A percentile compares a stretch with the other conserved stretches of the same genome.
These are phyloP conservation scores for Wallacemonas collosoma DNA, from an alignment of 208 protist genomes.

Conservation along the genomic window DNA sequence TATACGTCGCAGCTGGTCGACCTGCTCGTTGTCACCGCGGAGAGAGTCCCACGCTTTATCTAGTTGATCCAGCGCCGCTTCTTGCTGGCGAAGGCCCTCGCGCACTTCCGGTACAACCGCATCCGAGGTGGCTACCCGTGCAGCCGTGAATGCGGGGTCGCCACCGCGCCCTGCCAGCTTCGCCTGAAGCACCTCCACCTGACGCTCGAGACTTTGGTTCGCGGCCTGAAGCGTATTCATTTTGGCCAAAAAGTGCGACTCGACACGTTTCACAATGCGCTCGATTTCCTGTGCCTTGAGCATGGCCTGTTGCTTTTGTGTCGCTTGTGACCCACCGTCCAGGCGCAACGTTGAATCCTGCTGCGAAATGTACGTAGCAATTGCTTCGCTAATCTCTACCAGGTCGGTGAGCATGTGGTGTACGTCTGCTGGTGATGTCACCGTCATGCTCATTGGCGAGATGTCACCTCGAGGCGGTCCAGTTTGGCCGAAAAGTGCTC, in stretches of 20 bases:
- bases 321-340: slow-evolving; percentile 8
- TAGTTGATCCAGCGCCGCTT: slow-evolving; percentile 32
- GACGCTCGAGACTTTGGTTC: slow-evolving; percentile 33
- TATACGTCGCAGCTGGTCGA: slow-evolving; percentile 42
- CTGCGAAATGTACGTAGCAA: slow-evolving; percentile 52
- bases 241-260: slow-evolving; percentile 65
- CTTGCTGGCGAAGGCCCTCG: slow-evolving; percentile 24
- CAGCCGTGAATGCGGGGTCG: background rate
- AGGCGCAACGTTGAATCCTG: slow-evolving; percentile 17
- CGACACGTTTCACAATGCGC: slow-evolving; percentile 80
- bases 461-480: background rate
- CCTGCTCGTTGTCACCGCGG: slow-evolving; percentile 12
- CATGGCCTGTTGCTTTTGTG: slow-evolving; percentile 34
- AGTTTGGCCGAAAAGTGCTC: background rate
- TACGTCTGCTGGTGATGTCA: slow-evolving; percentile 25
- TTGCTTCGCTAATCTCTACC: slow-evolving; percentile 67
- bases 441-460: slow-evolving; percentile 6
- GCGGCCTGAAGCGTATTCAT: slow-evolving; percentile 38
- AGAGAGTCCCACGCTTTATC: slow-evolving; percentile 21
- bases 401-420: slow-evolving; percentile 65
- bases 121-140: background rate
- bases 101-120: slow-evolving; percentile 16
- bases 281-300: slow-evolving; percentile 83
- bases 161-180: slow-evolving; percentile 4
- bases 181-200: slow-evolving; percentile 16